Evolutionary conservation across 305 asterid species (phyloP).

Genomic region (Fraxinus baroniana): DNA sequence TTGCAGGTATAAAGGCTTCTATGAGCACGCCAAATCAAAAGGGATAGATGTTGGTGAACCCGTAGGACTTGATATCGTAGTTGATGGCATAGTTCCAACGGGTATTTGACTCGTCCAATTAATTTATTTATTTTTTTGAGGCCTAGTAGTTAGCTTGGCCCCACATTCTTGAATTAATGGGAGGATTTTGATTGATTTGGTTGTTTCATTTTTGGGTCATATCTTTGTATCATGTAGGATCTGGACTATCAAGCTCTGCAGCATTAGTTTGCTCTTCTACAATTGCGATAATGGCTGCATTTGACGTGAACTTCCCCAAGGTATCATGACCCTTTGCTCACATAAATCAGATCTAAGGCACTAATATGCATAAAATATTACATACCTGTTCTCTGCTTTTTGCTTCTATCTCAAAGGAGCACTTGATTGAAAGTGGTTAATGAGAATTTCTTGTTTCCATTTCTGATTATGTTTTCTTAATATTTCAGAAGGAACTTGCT

Average conservation of each 20-base stretch:
- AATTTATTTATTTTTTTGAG: neutral
- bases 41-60: constrained; percentile 57
- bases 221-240: constrained; percentile 46
- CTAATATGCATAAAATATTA: neutral
- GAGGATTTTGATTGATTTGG: constrained; percentile 1
- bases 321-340: constrained; percentile 22
- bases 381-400: neutral
- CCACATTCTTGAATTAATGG: neutral
- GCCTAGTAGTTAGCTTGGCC: neutral
- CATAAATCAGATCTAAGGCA: neutral
- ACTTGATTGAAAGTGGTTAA: neutral
- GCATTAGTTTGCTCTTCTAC: constrained; percentile 94
- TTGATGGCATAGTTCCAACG: constrained; percentile 90
- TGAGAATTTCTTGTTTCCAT: neutral
- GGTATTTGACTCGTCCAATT: constrained; percentile 40
- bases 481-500: constrained; percentile 81
- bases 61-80: constrained; percentile 72
- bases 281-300: constrained; percentile 80
- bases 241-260: constrained; percentile 96
- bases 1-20: constrained; percentile 81
- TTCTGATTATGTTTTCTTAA: neutral
- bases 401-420: neutral
- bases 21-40: constrained; percentile 66
- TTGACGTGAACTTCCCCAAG: constrained; percentile 61
- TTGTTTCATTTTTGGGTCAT: neutral